Percentiles rank a stretch among this genome's conserved stretches.
phyloP scores from a whole-genome alignment of 1,139 yeast genomes.

The Yamadazyma triangularis region DNA sequence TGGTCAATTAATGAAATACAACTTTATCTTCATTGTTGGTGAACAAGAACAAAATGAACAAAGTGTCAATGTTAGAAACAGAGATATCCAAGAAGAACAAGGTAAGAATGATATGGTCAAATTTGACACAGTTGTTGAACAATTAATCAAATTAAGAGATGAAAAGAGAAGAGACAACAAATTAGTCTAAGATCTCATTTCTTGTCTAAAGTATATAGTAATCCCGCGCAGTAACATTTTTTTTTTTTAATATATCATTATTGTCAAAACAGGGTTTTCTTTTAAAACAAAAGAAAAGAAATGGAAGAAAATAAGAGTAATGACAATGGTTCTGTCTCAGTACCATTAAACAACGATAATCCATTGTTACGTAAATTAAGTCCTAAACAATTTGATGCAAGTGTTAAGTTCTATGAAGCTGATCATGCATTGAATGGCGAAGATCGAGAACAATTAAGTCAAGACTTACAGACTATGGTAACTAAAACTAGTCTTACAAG shows the following conservation, averaged over 20 bases:
- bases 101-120: slow-evolving; percentile 82
- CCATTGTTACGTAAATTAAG: slow-evolving; percentile 27
- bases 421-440: slow-evolving; percentile 27
- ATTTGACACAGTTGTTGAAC: slow-evolving; percentile 65
- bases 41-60: slow-evolving; percentile 78
- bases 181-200: slow-evolving; percentile 29
- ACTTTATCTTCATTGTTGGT: slow-evolving; percentile 94
- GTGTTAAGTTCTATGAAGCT: slow-evolving; percentile 40
- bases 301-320: not conserved
- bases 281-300: too few relatives aligned
- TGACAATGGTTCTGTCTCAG: not conserved
- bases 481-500: slow-evolving; percentile 25
- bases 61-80: slow-evolving; percentile 86
- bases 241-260: too few relatives aligned
- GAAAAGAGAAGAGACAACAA: slow-evolving; percentile 69
- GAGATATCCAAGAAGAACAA: slow-evolving; percentile 81
- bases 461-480: slow-evolving; percentile 25
- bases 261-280: too few relatives aligned
- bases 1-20: slow-evolving; percentile 89
- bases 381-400: slow-evolving; percentile 34
- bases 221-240: too few relatives aligned
- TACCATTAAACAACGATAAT: slow-evolving; percentile 10
- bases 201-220: too few relatives aligned
- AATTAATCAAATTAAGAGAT: slow-evolving; percentile 58
- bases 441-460: slow-evolving; percentile 29